Evolutionary conservation across 495 filamentous ascomycete species (phyloP), one percentile per base, ranked within the genome.

Genomic region (Chaetomium tenue): DNA sequence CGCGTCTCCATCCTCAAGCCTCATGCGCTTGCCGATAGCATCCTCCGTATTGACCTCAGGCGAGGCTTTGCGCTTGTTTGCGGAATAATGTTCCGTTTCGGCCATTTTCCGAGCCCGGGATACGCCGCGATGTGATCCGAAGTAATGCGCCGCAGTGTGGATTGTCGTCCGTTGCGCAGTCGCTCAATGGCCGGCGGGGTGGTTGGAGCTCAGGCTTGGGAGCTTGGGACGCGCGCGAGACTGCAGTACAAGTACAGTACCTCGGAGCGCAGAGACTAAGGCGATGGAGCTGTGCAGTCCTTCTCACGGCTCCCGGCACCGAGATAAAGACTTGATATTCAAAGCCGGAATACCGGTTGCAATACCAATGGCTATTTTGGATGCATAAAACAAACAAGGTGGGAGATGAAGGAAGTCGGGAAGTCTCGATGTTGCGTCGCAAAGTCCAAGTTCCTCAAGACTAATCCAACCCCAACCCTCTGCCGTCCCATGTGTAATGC

Each of bases 41-140:
- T 67, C 63, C 4, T 69, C 63, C 3, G 50, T 23, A 2, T 46
- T 12, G 5, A 63, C 63, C 15, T 67, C 67, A 0, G 66, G 61
- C 9, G 73, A 68, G 12, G 70, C 70, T 57, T 70, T 74, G 58
- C 71, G 63, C 57, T 75, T 75, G 28, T 55, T 64, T 15, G 66
- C 39, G 22, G 28, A 16, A 6, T 47, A 15, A 11, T 66, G 55
- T 13, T 68, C 61, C 7, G 16, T 11, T 13, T 63, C 58, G 0
- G 51, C 60, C 63, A 65, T 69, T 40, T 26, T 33, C 28, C 15
- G 3, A 37, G 5, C 2, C 22, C 11, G 57, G 15, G 13, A 2
- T 23, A 28, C 11, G 37, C 22, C 28, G 37, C 16, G n/a, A 50
- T 50, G 33, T 8, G 33, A 9, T 37, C 8, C 33, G 33, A 12